These are phyloP conservation scores for Clonostachys solani DNA, from an alignment of 2,329 filamentous ascomycete genomes.

Conservation along the genomic window DNA sequence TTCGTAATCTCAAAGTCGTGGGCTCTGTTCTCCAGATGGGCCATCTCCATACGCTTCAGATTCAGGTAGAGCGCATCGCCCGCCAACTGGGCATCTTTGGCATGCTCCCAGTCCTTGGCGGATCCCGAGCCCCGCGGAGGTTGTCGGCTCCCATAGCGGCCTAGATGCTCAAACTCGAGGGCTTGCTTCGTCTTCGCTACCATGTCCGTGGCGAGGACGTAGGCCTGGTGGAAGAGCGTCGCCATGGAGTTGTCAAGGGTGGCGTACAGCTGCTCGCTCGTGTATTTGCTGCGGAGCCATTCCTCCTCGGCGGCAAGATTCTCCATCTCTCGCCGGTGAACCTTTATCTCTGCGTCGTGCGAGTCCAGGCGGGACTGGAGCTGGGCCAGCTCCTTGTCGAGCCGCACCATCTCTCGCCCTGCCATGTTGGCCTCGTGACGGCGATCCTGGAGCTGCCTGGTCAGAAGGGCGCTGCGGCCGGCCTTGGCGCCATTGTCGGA, in stretches of 20 bases:
- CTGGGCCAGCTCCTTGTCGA: too few relatives aligned
- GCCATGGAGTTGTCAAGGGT: too few relatives aligned
- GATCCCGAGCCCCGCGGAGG: background rate
- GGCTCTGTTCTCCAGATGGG: background rate
- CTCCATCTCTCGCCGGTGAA: too few relatives aligned
- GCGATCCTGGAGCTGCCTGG: too few relatives aligned
- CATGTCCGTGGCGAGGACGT: background rate
- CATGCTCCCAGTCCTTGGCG: constrained; percentile 1
- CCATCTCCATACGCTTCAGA: constrained; percentile 2
- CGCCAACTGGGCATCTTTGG: background rate
- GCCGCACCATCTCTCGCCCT: too few relatives aligned
- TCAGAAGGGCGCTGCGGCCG: too few relatives aligned
- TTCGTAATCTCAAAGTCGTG: constrained; percentile 7
- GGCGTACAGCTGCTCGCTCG: background rate
- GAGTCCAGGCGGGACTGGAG: too few relatives aligned
- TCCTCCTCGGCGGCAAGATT: too few relatives aligned
- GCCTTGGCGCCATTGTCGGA: too few relatives aligned
- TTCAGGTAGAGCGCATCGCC: constrained; percentile 1
- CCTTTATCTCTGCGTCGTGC: too few relatives aligned
- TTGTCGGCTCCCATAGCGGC: too few relatives aligned
- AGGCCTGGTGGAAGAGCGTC: constrained; percentile 1
- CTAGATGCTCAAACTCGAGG: constrained; percentile 5
- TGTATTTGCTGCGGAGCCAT: background rate
- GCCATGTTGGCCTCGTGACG: too few relatives aligned
- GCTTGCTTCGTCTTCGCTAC: constrained; percentile 3